Evolutionary conservation across 352 stramenopile genomes (phyloP), one percentile per base, ranked within the genome.

Genomic region (Peronospora destructor): DNA sequence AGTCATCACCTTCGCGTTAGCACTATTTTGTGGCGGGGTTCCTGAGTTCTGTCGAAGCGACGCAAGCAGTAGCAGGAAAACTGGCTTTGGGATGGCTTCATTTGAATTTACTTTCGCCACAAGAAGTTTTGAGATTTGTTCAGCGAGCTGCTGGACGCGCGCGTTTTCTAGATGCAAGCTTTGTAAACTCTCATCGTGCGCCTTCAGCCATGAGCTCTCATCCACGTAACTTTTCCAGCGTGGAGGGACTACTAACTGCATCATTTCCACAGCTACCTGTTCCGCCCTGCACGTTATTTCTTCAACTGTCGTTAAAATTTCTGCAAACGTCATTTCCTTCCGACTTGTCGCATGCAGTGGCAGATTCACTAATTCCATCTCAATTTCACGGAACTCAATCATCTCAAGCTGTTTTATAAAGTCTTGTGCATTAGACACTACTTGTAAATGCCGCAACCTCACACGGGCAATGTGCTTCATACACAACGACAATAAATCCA

Each of bases 311-410:
- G 64, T 71, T 2, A 76, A 21, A n/a, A 86, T 70, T 5, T 86
- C 68, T 9, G 68, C 63, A 16, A 88, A 81, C 17, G 77, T 84
- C 77, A 84, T 85, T 9, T 62, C 47, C 30, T 80, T 71, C 16
- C 49, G 49, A n/a, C 45, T 68, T 13, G 35, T 55, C n/a, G 49
- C 35, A 25, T 66, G 49, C 1, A 64, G 47, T 1, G 73, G 74
- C 4, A 85, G 23, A 6, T 68, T 67, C 17, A 56, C 43, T 23
- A 88, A 54, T 26, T 68, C 53, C 33, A 84, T 67, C 3, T 56
- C 39, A 12, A 28, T 43, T 19, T 84, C 61, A 11, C 68, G 56
- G 49, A 88, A 85, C 12, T 57, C 44, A 1, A 88, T 35, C 1
- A 25, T 40, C 17, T 59, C 51, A 1, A 83, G 50, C 17, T 76